Conservation (phyloP, 2,329 filamentous ascomycete species). For the Hymenoscyphus salicellus region DNA sequence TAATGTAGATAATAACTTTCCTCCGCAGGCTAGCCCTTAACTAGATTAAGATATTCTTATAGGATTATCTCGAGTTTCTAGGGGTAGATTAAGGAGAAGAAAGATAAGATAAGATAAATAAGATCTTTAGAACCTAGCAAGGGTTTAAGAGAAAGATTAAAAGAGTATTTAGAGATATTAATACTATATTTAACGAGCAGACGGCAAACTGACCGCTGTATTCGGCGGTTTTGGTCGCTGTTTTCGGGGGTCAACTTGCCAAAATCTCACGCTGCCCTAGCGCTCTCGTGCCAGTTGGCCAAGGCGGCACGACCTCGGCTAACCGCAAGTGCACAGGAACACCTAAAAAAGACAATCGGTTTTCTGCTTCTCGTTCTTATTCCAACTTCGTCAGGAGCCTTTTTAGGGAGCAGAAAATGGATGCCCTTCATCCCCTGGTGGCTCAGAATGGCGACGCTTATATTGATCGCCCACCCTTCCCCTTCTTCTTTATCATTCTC, state of each 20-base stretch:
- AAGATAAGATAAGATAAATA: no score
- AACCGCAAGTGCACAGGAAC: background rate
- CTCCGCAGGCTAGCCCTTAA: no score
- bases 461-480: background rate
- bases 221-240: conserved; percentile 23
- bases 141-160: no score
- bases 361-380: conserved; percentile 6
- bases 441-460: background rate
- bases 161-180: no score
- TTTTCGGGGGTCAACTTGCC: conserved; percentile 23
- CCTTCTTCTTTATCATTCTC: background rate
- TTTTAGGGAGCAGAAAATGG: conserved; percentile 6
- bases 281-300: conserved; percentile 12
- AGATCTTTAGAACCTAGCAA: no score
- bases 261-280: no score
- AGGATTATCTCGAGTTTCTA: no score
- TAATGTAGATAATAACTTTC: no score
- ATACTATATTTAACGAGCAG: conserved; percentile 19
- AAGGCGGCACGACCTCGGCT: conserved; percentile 21
- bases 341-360: conserved; percentile 9
- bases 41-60: no score
- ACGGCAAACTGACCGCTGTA: conserved; percentile 28
- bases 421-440: conserved; percentile 3
- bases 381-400: background rate
- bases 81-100: no score